Evolutionary conservation across 169 alveolate species (phyloP), one percentile per base, ranked within the genome.

Genomic region (Ichthyophthirius multifiliis): DNA sequence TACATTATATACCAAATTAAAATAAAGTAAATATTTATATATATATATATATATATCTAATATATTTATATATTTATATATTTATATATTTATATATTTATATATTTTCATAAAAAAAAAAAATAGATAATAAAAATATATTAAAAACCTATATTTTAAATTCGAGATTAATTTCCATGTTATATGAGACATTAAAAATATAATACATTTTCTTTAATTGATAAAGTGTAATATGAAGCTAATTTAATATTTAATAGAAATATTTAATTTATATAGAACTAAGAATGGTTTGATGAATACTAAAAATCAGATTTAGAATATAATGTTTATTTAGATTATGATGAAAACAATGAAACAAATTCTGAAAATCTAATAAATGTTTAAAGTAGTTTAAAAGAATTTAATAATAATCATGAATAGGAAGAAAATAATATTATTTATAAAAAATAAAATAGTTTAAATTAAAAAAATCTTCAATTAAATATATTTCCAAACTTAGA

Each of bases 201-300:
- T 27, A 55, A 55, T 15, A 20, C 71, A 27, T 7, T 55, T 10
- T 16, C 5, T 23, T 55, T 20, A 55, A 16, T 27, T 20, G 35
- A 55, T 55, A 23, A 27, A 3, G 4, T 55, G 0, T 27, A 55
- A 10, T 55, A 6, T 7, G 3, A 27, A 27, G 71, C 20, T 6
- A n/a, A 18, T 1, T 55, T 55, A 13, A 34, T 55, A 27, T 34
- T 27, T 15, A 55, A 27, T 55, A 55, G 12, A 16, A 16, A 55
- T 13, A 55, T 34, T 10, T 55, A 55, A n/a, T n/a, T n/a, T 27
- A 10, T 55, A 55, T 34, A 55, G 3, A 55, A 27, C 10, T 55
- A 55, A 55, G 71, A 55, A 10, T 55, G 71, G 71, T 55, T 27
- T 55, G 71, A 55, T 55, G 71, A 39, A 3, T 27, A 55, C 18